Base-by-base conservation (phyloP, 208 protist genomes). In the Trypanosoma brucei region DNA sequence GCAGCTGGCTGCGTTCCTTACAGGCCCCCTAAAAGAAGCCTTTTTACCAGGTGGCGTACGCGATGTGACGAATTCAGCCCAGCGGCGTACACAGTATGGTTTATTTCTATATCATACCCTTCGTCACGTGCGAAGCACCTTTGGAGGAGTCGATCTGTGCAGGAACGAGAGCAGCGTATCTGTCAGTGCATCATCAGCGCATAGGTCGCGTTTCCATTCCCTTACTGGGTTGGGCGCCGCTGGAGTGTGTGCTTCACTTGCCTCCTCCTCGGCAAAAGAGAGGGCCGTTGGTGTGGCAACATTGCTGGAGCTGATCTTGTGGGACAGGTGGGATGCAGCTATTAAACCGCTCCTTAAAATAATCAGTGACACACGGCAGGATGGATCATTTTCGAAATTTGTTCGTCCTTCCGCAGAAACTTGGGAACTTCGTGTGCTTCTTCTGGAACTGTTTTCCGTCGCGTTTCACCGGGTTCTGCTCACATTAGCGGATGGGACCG, bases 291-390 rank as follows among this genome's bases (percentile, higher is more conserved):
- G 65, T 33, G 9, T 77, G 7, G 72, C 56, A 13, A 48, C 58
- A 46, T 14, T 70, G 31, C 14, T 76, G 44, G 57, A 71, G 38
- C n/a, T 72, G 36, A 40, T 72, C 37, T 30, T 55, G 5, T 72
- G 72, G 65, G 65, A 77, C 56, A 44, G 66, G 34, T 77, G 72
- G 72, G 72, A 72, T 38, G 63, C 67, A 31, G 62, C 58, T 4
- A 68, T 66, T 36, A 52, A 65, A 38, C 52, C 67, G 6, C 22
- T 72, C 45, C 13, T 59, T 59, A 44, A 52, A 49, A 36, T 72
- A 35, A 30, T 72, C n/a, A 46, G 42, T n/a, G 67, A 72, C 14
- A 45, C 65, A 2, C 34, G 34, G 53, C 3, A 45, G 33, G 11
- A 51, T 6, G 54, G 37, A 30, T 14, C 45, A 2, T 44, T 38